Base-by-base conservation (phyloP, 495 filamentous ascomycete genomes). In the Penicillium subrubescens region DNA sequence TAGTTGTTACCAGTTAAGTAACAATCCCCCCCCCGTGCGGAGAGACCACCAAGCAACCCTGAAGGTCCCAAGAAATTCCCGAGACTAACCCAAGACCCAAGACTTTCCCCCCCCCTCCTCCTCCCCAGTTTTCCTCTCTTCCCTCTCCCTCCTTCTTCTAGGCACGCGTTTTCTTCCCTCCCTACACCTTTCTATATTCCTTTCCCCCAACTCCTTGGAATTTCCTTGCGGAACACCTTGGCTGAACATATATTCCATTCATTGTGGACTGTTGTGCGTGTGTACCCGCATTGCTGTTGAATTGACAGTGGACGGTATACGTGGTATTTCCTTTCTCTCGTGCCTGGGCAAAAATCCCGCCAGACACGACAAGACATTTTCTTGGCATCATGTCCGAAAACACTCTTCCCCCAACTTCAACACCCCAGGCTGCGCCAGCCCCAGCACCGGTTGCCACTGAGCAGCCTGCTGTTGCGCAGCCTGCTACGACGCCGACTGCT, bases 381-480 rank as follows among this genome's bases (percentile, higher is more conserved):
- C 72, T 74, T 74, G 70, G 70, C 72, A 67, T 55, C 64, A 74
- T 74, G 71, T 44, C 69, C 57, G 71, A 74, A 11, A 70, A 68
- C 37, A 66, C 65, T 21, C 44, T 69, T 48, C 44, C 65, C 64
- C 60, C 64, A 57, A 54, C 62, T 41, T 66, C 70, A 56, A 59
- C 67, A 5, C 64, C 72, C 7, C 67, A 72, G 61, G 61, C 69
- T 31, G 72, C 72, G 39, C 65, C 78, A 57, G 65, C 71, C 48
- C 62, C 76, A 35, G 68, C 69, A 27, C 66, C 77, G 11, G 68
- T 63, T 62, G 68, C 65, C 60, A 55, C 48, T 65, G 77, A 78
- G 34, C 55, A 68, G 41, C 65, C 73, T 19, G 33, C 67, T 43
- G 56, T 70, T 19, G 67, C 69, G 63, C 69, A 72, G 46, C 34